Evolutionary conservation across 2,329 filamentous ascomycete genomes (phyloP), one percentile per base, ranked within the genome.

Genomic region (Leptographium flavum): DNA sequence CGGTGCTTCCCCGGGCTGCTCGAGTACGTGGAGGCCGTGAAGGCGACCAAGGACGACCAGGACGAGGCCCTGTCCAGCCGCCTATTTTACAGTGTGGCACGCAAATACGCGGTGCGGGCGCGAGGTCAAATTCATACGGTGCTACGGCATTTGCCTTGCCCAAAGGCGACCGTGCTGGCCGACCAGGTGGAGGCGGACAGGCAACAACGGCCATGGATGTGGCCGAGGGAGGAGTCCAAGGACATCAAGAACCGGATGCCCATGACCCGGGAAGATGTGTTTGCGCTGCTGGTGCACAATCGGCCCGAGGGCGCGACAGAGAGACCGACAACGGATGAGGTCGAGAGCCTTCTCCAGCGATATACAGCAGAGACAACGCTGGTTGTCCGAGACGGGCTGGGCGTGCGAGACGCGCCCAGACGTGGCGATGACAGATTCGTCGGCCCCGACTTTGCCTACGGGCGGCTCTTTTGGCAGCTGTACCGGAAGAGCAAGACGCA

Each of bases 401-500:
- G 2, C 27, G 27, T 8, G 5, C 27, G 27, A 13, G 7, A 14
- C 17, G 3, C 21, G 9, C 14, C 11, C 15, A 8, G 37, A 9
- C 19, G 6, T 9, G n/a, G 2, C 1, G 1, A n/a, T n/a, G n/a
- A n/a, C n/a, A n/a, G n/a, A n/a, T 44, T 41, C 13, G 17, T n/a
- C 25, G 22, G 21, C 7, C 38, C 40, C 25, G 42, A 49, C 3
- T 53, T 50, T 31, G 42, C 48, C 14, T 21, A 54, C 25, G 52
- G 52, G 10, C 45, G 49, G 5, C 25, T 54, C 3, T 45, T 44
- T 2, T 54, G 50, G 50, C 42, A 51, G 39, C 30, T 13, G 30
- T 38, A 48, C 19, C 10, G 15, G 8, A 11, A 17, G 5, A 21
- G 22, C 35, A 28, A 38, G 19, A 42, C 47, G 1, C 41, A 39